Evolutionary conservation across 257 asterid genomes (phyloP).

Genomic region (Eucommia ulmoides): DNA sequence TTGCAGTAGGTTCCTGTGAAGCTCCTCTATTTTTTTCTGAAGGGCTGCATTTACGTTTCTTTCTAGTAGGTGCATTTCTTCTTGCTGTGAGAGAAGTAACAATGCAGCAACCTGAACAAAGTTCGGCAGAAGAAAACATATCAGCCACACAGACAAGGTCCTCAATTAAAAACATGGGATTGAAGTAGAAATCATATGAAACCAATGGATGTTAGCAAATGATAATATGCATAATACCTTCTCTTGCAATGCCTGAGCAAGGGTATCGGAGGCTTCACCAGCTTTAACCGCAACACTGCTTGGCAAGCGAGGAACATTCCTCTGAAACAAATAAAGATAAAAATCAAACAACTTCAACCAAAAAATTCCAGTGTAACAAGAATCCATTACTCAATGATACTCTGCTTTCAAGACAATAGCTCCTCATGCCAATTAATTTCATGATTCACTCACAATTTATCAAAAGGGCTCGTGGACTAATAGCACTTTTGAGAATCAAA

Average conservation of each 20-base stretch:
- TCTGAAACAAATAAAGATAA: conserved; percentile 35
- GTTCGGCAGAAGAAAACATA: conserved; percentile 6
- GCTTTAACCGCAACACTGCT: conserved; percentile 21
- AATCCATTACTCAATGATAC: neutral
- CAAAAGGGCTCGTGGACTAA: neutral
- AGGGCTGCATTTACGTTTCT: conserved; percentile 72
- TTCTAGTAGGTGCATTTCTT: conserved; percentile 76
- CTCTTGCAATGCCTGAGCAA: conserved; percentile 83
- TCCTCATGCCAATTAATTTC: neutral
- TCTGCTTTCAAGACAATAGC: neutral
- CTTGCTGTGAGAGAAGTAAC: conserved; percentile 86
- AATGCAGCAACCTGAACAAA: conserved; percentile 57
- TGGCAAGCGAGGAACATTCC: conserved; percentile 22
- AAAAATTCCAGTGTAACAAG: conserved; percentile 1
- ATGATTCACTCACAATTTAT: neutral
- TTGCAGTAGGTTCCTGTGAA: conserved; percentile 76
- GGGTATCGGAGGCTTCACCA: conserved; percentile 46
- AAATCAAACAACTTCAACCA: neutral
- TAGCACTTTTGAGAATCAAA: neutral
- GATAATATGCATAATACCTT: conserved; percentile 76
- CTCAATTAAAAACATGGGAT: too few species aligned
- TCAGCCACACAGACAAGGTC: too few species aligned
- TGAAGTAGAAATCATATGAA: too few species aligned
- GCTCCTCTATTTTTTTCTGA: conserved; percentile 70
- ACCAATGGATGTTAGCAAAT: too few species aligned